Evolutionary conservation across 2,329 filamentous ascomycete species (phyloP).

Genomic region (Xylariaceae sp.): DNA sequence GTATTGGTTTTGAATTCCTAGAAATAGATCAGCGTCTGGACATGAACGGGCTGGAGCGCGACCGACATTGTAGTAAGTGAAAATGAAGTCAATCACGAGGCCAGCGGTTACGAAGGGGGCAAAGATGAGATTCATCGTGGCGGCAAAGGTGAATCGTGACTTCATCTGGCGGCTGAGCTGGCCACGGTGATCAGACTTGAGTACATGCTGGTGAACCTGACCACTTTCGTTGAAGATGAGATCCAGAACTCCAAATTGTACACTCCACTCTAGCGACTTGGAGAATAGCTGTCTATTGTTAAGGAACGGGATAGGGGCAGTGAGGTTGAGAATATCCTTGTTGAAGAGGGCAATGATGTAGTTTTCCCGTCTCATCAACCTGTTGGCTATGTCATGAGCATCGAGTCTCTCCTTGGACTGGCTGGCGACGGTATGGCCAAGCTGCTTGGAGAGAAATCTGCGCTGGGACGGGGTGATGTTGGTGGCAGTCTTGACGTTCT

Average conservation of each 20-base stretch:
- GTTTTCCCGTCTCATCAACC: conserved; percentile 93
- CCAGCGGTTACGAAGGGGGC: conserved; percentile 86
- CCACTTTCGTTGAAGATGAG: conserved; percentile 89
- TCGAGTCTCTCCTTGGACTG: conserved; percentile 93
- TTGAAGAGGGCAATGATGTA: conserved; percentile 97
- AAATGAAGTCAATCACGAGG: conserved; percentile 83
- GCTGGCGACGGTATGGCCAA: conserved; percentile 68
- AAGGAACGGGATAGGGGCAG: conserved; percentile 79
- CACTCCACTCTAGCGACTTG: conserved; percentile 84
- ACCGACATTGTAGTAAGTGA: conserved; percentile 86
- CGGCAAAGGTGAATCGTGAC: conserved; percentile 75
- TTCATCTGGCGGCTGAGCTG: conserved; percentile 74
- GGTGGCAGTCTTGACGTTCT: conserved; percentile 74
- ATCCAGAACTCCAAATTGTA: conserved; percentile 85
- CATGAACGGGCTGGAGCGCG: not conserved
- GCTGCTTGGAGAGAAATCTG: conserved; percentile 38
- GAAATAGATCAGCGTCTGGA: conserved; percentile 16
- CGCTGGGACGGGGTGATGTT: conserved; percentile 51
- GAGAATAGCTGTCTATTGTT: conserved; percentile 80
- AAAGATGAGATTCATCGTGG: conserved; percentile 79
- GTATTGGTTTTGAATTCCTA: conserved; percentile 95
- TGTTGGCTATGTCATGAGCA: conserved; percentile 94
- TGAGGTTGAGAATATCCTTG: conserved; percentile 88
- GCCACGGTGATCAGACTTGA: conserved; percentile 77
- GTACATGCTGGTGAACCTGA: conserved; percentile 79